A percentile compares a stretch with the other conserved stretches of the same genome.
phyloP scores from a whole-genome alignment of 2,329 filamentous ascomycete genomes.

The Trichoderma semiorbis region DNA sequence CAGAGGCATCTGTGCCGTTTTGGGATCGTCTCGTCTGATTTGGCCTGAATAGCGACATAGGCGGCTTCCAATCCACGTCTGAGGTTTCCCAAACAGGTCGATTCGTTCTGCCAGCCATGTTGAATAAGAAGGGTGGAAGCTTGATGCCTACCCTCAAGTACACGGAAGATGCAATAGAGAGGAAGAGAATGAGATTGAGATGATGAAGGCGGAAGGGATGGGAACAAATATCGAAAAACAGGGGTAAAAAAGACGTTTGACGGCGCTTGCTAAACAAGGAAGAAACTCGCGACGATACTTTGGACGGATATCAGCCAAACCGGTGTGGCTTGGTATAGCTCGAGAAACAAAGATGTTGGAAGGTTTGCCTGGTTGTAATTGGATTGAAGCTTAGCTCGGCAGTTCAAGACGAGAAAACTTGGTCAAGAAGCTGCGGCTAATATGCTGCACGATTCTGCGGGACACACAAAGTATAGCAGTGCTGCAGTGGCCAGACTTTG shows the following conservation, averaged over 20 bases:
- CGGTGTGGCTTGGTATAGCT: neutral
- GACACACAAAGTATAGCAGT: neutral
- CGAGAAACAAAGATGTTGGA: neutral
- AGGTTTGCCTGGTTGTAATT: neutral
- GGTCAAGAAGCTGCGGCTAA: neutral
- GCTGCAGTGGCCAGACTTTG: neutral
- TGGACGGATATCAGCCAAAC: neutral
- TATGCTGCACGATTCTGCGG: neutral
- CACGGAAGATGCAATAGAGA: neutral
- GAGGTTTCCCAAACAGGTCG: neutral
- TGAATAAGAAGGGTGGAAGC: neutral
- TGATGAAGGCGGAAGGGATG: neutral
- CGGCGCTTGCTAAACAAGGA: neutral
- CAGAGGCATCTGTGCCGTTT: neutral
- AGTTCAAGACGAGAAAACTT: neutral
- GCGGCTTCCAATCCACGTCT: neutral
- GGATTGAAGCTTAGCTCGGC: neutral
- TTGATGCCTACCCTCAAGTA: neutral
- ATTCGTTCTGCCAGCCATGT: neutral
- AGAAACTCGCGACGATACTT: neutral
- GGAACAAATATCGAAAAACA: neutral
- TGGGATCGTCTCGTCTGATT: neutral
- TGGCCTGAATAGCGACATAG: neutral
- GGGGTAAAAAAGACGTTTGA: neutral
- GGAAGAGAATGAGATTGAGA: neutral